Base-by-base conservation (phyloP, 1,139 yeast genomes). In the Yamadazyma sp. region DNA sequence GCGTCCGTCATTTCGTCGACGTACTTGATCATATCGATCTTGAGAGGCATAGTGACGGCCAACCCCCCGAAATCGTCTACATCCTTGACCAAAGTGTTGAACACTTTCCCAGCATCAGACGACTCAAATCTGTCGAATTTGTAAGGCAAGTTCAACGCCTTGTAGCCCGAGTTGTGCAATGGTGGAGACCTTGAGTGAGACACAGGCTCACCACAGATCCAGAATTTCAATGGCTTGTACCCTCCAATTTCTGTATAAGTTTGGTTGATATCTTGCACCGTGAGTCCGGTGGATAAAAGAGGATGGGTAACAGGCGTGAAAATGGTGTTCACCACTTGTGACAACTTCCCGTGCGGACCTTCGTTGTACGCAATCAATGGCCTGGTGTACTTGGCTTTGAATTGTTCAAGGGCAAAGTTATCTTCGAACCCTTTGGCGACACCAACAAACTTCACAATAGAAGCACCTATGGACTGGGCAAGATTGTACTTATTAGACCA, bases 31-130 rank as follows among this genome's bases (percentile, higher is more conserved):
- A 89, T 83, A 46, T 84, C 94, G 41, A 87, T 60, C 59, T 91
- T 91, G 55, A 89, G 69, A 9, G 98, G 98, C 61, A 91, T 89
- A 2, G 98, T 91, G 8, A 91, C 87, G 2, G 95, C 91, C 48
- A 86, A 79, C 14, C 98, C 98, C 34, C 97, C 98, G 55, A 89
- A 84, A 28, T 67, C 59, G 2, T 66, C 51, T 17, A 64, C 58
- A 28, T 65, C 59, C 26, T 76, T 73, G 47, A 87, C 72, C 39
- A 78, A 56, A 33, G 69, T 62, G 18, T 73, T 65, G 43, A 73
- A 70, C 3, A 68, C 77, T 38, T 72, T 73, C 2, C 61, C 59
- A 10, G 87, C 88, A 53, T 77, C 77, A 11, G 65, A 64, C 2
- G 95, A 78, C 60, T 91, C 97, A 58, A 79, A 80, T 46, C 74